Evolutionary conservation across 345 rosid species (phyloP).

Genomic region (Ricinus communis): DNA sequence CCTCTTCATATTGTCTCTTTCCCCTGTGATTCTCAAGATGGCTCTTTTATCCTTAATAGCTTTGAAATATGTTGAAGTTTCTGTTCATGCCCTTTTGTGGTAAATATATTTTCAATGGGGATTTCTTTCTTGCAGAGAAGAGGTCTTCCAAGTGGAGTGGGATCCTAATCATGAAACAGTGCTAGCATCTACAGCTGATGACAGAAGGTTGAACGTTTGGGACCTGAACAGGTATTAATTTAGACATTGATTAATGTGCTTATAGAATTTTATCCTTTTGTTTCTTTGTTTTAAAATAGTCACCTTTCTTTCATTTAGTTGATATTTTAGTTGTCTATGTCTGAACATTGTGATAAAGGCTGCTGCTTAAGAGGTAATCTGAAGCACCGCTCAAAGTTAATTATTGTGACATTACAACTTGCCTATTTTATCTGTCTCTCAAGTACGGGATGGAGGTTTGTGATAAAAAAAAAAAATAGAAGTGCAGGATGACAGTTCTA

Average conservation of each 20-base stretch:
- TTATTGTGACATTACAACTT: neutral
- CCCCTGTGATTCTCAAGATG: neutral
- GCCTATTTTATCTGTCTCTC: neutral
- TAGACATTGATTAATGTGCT: neutral
- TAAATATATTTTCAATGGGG: too few relatives aligned
- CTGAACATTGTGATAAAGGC: neutral
- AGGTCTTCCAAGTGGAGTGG: slow-evolving; percentile 97
- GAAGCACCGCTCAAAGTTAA: neutral
- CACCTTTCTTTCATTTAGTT: neutral
- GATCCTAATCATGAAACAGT: slow-evolving; percentile 93
- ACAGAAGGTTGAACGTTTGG: slow-evolving; percentile 92
- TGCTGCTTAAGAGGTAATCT: neutral
- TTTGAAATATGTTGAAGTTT: neutral
- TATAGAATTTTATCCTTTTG: neutral
- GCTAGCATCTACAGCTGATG: slow-evolving; percentile 88
- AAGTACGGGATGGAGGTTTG: too few relatives aligned
- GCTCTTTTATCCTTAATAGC: neutral
- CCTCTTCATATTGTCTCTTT: neutral
- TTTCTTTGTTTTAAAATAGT: neutral
- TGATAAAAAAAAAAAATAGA: too few relatives aligned
- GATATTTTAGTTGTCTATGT: neutral
- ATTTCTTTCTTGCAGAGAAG: slow-evolving; percentile 55
- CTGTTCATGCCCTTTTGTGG: too few relatives aligned
- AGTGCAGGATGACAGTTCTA: neutral
- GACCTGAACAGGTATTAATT: slow-evolving; percentile 76